Conservation (phyloP, 257 asterid species). For the Petunia secreta region DNA sequence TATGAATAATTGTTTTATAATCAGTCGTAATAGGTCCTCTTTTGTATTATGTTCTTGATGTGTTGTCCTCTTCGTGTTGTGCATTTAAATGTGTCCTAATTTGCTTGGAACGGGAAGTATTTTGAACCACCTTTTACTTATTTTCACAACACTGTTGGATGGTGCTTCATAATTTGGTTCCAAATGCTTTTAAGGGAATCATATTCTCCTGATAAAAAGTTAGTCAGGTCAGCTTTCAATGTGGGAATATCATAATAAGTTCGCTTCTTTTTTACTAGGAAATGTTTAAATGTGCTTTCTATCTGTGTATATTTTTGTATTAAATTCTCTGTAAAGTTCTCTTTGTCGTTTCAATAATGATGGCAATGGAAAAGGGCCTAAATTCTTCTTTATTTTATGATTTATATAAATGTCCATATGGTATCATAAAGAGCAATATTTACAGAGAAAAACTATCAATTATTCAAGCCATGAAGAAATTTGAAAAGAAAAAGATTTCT, state of each 20-base stretch:
- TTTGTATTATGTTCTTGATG: not conserved
- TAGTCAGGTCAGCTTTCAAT: not conserved
- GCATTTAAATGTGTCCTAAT: not conserved
- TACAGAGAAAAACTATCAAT: too few species aligned
- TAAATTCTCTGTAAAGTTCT: not conserved
- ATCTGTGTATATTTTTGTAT: not conserved
- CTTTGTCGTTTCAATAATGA: not conserved
- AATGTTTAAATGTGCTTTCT: not conserved
- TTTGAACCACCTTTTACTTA: not conserved
- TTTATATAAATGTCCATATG: too few species aligned
- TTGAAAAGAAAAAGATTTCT: too few species aligned
- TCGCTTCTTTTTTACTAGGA: not conserved
- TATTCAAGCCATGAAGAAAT: too few species aligned
- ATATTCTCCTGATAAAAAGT: slow-evolving; percentile 3
- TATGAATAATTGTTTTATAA: too few species aligned
- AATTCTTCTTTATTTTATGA: too few species aligned
- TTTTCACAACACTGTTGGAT: not conserved
- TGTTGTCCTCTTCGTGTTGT: not conserved
- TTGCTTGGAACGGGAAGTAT: not conserved
- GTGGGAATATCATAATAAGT: not conserved
- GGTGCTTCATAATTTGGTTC: not conserved
- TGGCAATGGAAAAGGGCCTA: too few species aligned
- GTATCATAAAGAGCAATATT: too few species aligned
- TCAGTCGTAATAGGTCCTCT: not conserved
- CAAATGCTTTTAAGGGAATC: slow-evolving; percentile 19